A percentile compares a stretch with the other conserved stretches of the same genome.
phyloP scores from a whole-genome alignment of 306 rosid species.

The Prosopis cineraria region DNA sequence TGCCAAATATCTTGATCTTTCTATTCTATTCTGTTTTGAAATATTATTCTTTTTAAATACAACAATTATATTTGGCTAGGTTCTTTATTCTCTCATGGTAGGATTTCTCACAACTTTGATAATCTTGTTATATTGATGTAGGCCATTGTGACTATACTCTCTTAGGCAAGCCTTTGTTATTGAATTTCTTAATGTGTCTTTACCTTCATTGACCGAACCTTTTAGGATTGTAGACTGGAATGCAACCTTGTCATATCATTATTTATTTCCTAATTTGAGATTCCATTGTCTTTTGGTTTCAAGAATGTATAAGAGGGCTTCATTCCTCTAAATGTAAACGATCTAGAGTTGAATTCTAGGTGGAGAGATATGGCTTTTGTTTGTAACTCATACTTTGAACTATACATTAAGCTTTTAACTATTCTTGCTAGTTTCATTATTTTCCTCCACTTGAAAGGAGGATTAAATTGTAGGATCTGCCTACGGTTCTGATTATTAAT shows the following conservation, averaged over 20 bases:
- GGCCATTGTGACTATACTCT: not conserved
- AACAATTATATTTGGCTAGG: not conserved
- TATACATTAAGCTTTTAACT: constrained; percentile 17
- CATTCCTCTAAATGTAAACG: not conserved
- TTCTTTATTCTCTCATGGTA: not conserved
- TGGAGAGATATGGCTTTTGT: constrained; percentile 5
- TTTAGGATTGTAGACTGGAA: too few species aligned
- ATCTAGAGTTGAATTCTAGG: not conserved
- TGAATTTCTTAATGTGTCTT: not conserved
- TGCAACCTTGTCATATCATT: too few species aligned
- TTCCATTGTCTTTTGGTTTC: too few species aligned
- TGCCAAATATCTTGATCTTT: too few species aligned
- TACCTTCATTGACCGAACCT: too few species aligned
- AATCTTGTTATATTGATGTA: not conserved
- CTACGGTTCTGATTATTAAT: not conserved
- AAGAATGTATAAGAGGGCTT: too few species aligned
- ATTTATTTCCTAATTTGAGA: too few species aligned
- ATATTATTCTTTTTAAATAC: too few species aligned
- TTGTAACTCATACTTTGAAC: constrained; percentile 12
- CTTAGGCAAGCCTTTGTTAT: not conserved
- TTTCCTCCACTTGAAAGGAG: constrained; percentile 11
- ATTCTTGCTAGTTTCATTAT: constrained; percentile 18
- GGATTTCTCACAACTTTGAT: constrained; percentile 10
- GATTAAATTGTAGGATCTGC: not conserved
- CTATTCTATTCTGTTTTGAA: too few species aligned